Conservation (phyloP, 129 eudicot species). For the Cynara cardunculus region DNA sequence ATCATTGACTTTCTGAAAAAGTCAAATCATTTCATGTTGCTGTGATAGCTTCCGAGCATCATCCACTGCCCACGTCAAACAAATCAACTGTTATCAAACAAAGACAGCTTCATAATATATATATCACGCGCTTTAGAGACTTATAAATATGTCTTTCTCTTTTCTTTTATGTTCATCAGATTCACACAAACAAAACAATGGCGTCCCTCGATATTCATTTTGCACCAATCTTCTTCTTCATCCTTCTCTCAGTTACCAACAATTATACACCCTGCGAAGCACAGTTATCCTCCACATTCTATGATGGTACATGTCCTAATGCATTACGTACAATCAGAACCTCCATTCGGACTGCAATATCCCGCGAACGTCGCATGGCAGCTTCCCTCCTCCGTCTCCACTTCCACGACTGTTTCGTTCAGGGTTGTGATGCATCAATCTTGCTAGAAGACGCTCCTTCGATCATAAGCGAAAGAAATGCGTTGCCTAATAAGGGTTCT, state of each 20-base stretch:
- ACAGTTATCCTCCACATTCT: conserved; percentile 30
- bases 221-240: conserved; percentile 3
- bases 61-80: neutral
- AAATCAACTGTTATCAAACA: conserved; percentile 25
- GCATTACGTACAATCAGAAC: conserved; percentile 26
- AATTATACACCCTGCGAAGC: conserved; percentile 18
- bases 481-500: conserved; percentile 37
- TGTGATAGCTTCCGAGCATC: conserved; percentile 19
- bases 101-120: conserved; percentile 11
- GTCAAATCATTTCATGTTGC: neutral
- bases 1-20: neutral
- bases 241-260: conserved; percentile 7
- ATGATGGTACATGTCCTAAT: conserved; percentile 24
- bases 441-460: conserved; percentile 38
- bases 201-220: neutral
- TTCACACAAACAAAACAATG: conserved; percentile 5
- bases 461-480: conserved; percentile 9
- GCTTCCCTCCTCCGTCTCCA: conserved; percentile 35
- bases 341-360: conserved; percentile 29
- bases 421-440: conserved; percentile 83
- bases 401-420: conserved; percentile 36
- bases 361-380: conserved; percentile 36
- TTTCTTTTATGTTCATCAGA: neutral
- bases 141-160: neutral
- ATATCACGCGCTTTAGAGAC: conserved; percentile 6